Conservation (phyloP, 169 alveolate genomes). For the Babesia caballi region DNA sequence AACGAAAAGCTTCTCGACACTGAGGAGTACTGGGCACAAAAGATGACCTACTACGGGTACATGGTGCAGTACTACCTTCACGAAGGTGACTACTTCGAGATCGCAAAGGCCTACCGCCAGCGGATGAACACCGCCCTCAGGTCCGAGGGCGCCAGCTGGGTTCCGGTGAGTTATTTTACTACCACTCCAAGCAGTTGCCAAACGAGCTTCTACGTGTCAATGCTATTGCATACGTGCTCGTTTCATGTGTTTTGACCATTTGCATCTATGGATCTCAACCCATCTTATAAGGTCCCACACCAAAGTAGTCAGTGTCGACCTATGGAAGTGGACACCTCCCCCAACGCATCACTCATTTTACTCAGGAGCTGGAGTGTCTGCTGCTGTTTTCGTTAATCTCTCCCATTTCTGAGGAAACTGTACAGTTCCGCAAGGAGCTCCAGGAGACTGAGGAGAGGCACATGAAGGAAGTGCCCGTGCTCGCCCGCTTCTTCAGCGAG, state of each 20-base stretch:
- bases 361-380: constrained; percentile 52
- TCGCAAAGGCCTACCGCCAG: constrained; percentile 59
- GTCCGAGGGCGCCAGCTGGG: neutral
- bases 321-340: too few relatives aligned
- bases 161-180: neutral
- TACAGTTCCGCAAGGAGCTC: constrained; percentile 30
- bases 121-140: constrained; percentile 18
- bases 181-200: too few relatives aligned
- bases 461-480: constrained; percentile 60
- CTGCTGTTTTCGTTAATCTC: constrained; percentile 43
- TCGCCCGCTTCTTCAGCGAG: constrained; percentile 54
- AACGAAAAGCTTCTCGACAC: constrained; percentile 58
- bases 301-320: too few relatives aligned
- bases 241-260: neutral
- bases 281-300: too few relatives aligned
- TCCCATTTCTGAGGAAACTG: constrained; percentile 34
- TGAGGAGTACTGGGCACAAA: constrained; percentile 51
- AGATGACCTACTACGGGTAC: constrained; percentile 66
- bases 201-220: too few relatives aligned
- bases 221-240: neutral
- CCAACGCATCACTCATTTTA: too few relatives aligned
- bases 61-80: constrained; percentile 72
- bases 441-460: constrained; percentile 49
- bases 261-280: neutral
- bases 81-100: constrained; percentile 62